Evolutionary conservation across 78 protist species (phyloP).

Genomic region (Dictyostelium capitatum): DNA sequence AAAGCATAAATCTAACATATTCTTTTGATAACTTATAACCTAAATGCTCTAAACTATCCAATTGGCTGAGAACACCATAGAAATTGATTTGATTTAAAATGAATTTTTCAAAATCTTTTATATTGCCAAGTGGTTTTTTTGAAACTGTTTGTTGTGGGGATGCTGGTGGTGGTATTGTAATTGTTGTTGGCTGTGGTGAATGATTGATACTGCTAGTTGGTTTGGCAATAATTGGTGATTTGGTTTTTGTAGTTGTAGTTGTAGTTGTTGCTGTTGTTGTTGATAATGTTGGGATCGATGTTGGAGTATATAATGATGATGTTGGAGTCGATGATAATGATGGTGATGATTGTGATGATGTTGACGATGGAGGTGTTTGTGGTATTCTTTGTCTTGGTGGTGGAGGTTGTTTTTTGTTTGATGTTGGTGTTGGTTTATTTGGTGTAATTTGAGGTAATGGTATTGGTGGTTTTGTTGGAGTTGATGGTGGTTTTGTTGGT

Average conservation of each 20-base stretch:
- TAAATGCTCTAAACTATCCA: neutral
- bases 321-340: neutral
- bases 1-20: neutral
- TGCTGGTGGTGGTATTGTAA: too few species aligned
- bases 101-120: slow-evolving; percentile 1
- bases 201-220: neutral
- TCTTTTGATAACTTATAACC: slow-evolving; percentile 10
- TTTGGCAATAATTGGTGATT: neutral
- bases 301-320: neutral
- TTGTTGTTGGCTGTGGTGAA: too few species aligned
- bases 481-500: neutral
- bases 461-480: neutral
- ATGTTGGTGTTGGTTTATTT: neutral
- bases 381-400: neutral
- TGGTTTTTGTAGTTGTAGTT: neutral
- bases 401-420: neutral
- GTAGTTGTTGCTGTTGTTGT: neutral
- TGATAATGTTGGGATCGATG: neutral
- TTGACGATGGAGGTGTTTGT: neutral
- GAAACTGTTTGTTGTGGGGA: too few species aligned
- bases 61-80: neutral
- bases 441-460: neutral
- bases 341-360: neutral
- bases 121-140: neutral
- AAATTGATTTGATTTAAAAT: slow-evolving; percentile 1